These are phyloP conservation scores for Linum usitatissimum DNA, from an alignment of 345 rosid species.

Conservation along the genomic window DNA sequence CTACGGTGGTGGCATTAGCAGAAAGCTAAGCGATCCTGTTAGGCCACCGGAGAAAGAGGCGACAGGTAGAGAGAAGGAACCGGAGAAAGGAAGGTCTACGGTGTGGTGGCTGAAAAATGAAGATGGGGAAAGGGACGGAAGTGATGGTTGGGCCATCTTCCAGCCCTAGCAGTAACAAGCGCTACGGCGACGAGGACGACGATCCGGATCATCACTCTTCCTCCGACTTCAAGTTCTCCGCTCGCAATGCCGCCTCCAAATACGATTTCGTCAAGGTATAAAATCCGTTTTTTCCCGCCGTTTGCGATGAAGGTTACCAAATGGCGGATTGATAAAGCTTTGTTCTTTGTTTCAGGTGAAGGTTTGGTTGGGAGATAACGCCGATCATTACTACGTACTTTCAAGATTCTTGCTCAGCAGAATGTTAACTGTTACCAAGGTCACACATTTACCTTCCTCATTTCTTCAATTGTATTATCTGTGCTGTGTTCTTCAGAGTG, in stretches of 20 bases:
- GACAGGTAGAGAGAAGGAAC: neutral
- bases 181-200: neutral
- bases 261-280: neutral
- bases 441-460: constrained; percentile 7
- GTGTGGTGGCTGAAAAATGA: neutral
- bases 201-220: neutral
- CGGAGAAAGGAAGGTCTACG: neutral
- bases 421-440: constrained; percentile 97
- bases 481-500: neutral
- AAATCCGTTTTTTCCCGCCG: neutral
- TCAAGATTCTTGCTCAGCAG: constrained; percentile 91
- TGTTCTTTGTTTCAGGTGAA: constrained; percentile 15
- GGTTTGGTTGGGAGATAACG: constrained; percentile 95
- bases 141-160: neutral
- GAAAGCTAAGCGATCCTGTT: neutral
- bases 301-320: neutral
- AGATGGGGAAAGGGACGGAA: neutral
- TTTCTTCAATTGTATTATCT: neutral
- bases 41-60: neutral
- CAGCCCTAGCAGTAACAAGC: neutral
- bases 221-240: neutral
- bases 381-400: constrained; percentile 88
- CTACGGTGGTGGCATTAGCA: neutral
- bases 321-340: neutral
- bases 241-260: constrained; percentile 5